Evolutionary conservation across 352 stramenopile genomes (phyloP), one percentile per base, ranked within the genome.

Genomic region (Blastocystis sp.): DNA sequence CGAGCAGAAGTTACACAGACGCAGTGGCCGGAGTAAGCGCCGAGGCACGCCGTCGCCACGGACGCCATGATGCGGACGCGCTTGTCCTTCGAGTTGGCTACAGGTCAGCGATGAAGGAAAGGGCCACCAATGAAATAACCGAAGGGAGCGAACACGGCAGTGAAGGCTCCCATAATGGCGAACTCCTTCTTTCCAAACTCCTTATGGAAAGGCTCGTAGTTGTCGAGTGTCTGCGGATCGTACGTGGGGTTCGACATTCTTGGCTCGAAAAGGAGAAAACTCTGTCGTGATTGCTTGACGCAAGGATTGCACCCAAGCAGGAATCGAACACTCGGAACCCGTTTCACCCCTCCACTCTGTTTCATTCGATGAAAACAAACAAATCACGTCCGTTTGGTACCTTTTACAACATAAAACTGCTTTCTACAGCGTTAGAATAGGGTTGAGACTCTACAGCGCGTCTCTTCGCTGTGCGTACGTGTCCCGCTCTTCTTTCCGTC

Each of bases 121-220:
- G 10, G 43, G 6, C 74, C 38, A 84, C 74, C 74, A 28, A 84
- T 84, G 54, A 84, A 84, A 52, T 54, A 84, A 17, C 74, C 74
- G 42, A 84, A 84, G 3, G 74, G 74, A 48, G 74, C 74, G 66
- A 84, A 84, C 21, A 57, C 74, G 24, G 45, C 19, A 19, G 45
- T 28, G 48, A 69, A 84, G 48, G n/a, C 57, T 11, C 34, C 52
- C 34, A 84, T 57, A 3, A 45, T 54, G n/a, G 48, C 28, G 45
- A 45, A 84, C 24, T 63, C 74, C 21, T 69, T 57, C 4, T 34
- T 28, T 48, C 34, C 57, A 19, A 84, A 68, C 40, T 84, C 74
- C 74, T 84, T 84, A 38, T 84, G 74, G 57, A 84, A 84, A 43
- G 74, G 52, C 54, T 84, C 74, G 74, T 84, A 84, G 45, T 84